phyloP scores from a whole-genome alignment of 2,329 filamentous ascomycete species.

The Monascus ruber region DNA sequence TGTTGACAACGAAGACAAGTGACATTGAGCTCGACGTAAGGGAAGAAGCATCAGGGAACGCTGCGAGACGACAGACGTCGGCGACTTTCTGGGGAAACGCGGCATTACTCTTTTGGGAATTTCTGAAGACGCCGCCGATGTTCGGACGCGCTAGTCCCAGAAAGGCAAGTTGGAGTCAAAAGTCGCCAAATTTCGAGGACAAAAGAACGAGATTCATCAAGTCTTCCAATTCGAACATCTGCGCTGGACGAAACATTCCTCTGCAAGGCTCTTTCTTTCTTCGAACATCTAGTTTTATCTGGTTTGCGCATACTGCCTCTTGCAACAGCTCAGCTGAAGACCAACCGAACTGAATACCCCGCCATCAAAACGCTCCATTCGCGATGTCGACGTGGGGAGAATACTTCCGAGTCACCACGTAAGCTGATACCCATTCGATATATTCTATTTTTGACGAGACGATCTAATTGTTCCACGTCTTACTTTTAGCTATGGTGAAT shows the following conservation, averaged over 20 bases:
- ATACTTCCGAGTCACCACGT: conserved; percentile 74
- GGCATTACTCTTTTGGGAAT: not conserved
- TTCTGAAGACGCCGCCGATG: conserved; percentile 9
- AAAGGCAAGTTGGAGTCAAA: conserved; percentile 10
- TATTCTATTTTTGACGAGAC: conserved; percentile 3
- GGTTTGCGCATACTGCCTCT: too few relatives aligned
- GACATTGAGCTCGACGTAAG: conserved; percentile 10
- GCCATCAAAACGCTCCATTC: conserved; percentile 13
- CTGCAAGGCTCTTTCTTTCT: too few relatives aligned
- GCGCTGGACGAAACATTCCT: too few relatives aligned
- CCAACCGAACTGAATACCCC: not conserved
- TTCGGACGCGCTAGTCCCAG: conserved; percentile 16
- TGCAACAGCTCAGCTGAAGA: not conserved
- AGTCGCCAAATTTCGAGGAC: too few relatives aligned
- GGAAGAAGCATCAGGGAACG: conserved; percentile 2
- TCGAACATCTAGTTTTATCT: too few relatives aligned
- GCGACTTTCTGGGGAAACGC: not conserved
- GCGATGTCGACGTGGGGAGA: conserved; percentile 79
- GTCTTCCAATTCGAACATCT: not conserved
- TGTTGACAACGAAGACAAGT: conserved; percentile 6
- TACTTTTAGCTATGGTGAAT: conserved; percentile 58
- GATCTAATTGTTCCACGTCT: conserved; percentile 8
- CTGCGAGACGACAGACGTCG: not conserved
- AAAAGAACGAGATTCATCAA: not conserved
- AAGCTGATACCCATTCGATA: conserved; percentile 24